Evolutionary conservation across 345 rosid species (phyloP), one percentile per base, ranked within the genome.

Genomic region (Camelina laxa): DNA sequence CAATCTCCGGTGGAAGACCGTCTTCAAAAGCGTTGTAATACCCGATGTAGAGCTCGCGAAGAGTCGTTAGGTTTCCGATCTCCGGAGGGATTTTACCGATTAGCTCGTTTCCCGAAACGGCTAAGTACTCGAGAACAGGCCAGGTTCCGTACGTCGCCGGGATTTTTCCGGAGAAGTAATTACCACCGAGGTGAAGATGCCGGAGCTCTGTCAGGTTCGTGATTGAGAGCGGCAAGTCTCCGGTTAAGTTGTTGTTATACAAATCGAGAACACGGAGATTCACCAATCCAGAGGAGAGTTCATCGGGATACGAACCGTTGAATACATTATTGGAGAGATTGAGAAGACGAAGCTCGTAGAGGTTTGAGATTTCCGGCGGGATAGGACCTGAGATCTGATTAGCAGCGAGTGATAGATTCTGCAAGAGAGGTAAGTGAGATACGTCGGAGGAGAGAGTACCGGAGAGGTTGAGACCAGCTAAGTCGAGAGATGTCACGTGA

Each of bases 221-320:
- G 67, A 86, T 84, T 41, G 87, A 73, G 19, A 83, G 22, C 21
- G 97, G 98, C 35, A 93, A 80, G 27, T 78, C 83, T 2, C 91
- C 97, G 16, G 96, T 87, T 81, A 91, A 73, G 72, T 93, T 93
- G 82, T 93, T 93, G 82, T 93, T 91, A 59, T 93, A 93, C 49
- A 91, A 72, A 80, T 91, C 98, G 54, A 93, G 89, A 19, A 91
- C 84, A n/a, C 74, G 82, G 14, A 93, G 89, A 59, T 67, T 83
- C 53, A 69, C 78, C 16, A 91, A 87, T 67, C 65, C 49, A 20
- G 19, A 11, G 31, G 94, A 66, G 53, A 93, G 87, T 64, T 86
- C 78, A 1, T 63, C 2, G 2, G 94, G 92, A 73, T 81, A 89
- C 7, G 94, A 65, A 17, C 87, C 90, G 24, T 84, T 87, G 81